Conservation (phyloP, 2,329 filamentous ascomycete genomes). For the Colletotrichum brevisporum region DNA sequence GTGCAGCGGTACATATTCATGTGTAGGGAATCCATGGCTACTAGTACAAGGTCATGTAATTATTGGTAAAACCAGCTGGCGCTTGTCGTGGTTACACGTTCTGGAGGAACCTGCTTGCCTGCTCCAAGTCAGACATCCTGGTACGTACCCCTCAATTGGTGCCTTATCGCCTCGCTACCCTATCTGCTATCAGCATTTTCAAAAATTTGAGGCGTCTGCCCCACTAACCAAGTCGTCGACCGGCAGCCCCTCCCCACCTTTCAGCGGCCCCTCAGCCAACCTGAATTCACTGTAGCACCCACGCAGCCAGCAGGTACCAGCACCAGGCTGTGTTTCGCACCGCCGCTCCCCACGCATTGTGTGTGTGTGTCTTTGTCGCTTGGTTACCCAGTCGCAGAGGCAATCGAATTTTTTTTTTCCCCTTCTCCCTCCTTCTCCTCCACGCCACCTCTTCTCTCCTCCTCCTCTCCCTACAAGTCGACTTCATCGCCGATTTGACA, state of each 20-base stretch:
- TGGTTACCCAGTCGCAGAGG: slow-evolving; percentile 30
- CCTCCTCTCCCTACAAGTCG: slow-evolving; percentile 22
- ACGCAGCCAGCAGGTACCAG: slow-evolving; percentile 3
- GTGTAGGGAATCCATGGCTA: too few species aligned
- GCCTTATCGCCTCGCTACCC: slow-evolving; percentile 39
- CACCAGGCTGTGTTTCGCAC: slow-evolving; percentile 35
- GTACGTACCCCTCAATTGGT: slow-evolving; percentile 24
- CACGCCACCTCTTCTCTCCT: slow-evolving; percentile 25
- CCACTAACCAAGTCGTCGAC: slow-evolving; percentile 16
- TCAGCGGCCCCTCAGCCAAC: neutral
- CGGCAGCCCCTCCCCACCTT: slow-evolving; percentile 31
- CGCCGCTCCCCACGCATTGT: slow-evolving; percentile 25
- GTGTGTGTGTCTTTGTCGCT: slow-evolving; percentile 29
- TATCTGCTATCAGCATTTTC: slow-evolving; percentile 40
- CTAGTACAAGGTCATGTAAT: neutral
- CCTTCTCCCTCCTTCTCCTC: slow-evolving; percentile 25
- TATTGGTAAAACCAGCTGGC: slow-evolving; percentile 3
- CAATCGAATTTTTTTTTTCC: slow-evolving; percentile 28
- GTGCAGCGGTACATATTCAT: too few species aligned
- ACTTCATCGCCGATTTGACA: slow-evolving; percentile 38
- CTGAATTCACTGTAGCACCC: slow-evolving; percentile 15
- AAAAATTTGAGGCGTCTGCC: slow-evolving; percentile 32
- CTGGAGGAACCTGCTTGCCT: neutral
- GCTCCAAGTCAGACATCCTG: neutral
- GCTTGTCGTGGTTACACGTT: slow-evolving; percentile 11